Conservation (phyloP, 176 grass and related monocot species). For the Typha latifolia region DNA sequence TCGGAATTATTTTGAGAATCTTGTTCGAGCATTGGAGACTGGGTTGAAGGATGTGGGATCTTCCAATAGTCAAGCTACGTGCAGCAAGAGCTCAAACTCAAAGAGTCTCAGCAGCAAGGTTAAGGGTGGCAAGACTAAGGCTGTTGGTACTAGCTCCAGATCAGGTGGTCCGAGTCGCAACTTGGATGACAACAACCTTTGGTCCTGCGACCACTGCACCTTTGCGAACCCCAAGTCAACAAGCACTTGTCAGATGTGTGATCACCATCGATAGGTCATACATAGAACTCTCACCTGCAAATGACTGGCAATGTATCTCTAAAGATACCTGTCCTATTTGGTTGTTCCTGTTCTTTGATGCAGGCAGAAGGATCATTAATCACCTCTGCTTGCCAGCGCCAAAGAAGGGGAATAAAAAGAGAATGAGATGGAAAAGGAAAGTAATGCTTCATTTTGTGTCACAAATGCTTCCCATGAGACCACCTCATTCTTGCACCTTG, state of each 20-base stretch:
- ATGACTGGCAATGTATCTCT: not conserved
- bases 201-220: slow-evolving; percentile 87
- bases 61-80: slow-evolving; percentile 52
- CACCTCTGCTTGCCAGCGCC: not conserved
- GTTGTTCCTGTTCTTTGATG: not conserved
- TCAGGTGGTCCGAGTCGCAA: slow-evolving; percentile 40
- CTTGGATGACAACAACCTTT: slow-evolving; percentile 60
- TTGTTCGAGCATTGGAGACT: slow-evolving; percentile 85
- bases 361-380: not conserved
- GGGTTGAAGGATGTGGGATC: slow-evolving; percentile 93
- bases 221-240: slow-evolving; percentile 52
- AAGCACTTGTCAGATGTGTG: slow-evolving; percentile 70
- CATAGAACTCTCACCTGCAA: not conserved
- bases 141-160: slow-evolving; percentile 36
- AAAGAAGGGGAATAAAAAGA: not conserved
- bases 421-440: not conserved
- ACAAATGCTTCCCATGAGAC: not conserved
- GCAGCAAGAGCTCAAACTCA: slow-evolving; percentile 61
- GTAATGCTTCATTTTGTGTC: not conserved
- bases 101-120: slow-evolving; percentile 58
- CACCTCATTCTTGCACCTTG: not conserved
- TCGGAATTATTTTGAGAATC: slow-evolving; percentile 98
- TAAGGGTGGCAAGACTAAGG: slow-evolving; percentile 65
- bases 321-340: not conserved
- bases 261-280: slow-evolving; percentile 27